Percentiles rank a stretch among this genome's conserved stretches.
These are phyloP conservation scores for Hypholoma fasciculare DNA, from an alignment of 768 basidiomycete species.

Conservation along the genomic window DNA sequence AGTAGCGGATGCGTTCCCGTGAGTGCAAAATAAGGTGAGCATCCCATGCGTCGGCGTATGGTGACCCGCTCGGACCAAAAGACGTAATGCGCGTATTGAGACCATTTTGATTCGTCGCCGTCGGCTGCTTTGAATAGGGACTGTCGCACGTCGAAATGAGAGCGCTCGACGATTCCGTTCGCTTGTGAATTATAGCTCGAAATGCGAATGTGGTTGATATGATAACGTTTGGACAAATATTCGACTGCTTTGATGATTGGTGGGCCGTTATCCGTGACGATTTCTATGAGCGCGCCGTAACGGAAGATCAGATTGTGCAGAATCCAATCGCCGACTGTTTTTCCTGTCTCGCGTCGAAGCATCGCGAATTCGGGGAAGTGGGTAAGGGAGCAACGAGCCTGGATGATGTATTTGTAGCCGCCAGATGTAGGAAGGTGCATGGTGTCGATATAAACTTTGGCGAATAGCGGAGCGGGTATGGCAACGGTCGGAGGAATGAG, in stretches of 20 bases:
- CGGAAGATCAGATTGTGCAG: neutral
- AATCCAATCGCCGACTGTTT: neutral
- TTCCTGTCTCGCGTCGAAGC: neutral
- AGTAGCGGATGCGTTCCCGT: conserved; percentile 31
- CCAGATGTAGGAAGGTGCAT: conserved; percentile 38
- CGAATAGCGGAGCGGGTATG: conserved; percentile 27
- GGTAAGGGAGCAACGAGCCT: conserved; percentile 25
- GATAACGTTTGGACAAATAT: conserved; percentile 5
- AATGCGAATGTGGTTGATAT: conserved; percentile 23
- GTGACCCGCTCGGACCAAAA: conserved; percentile 41
- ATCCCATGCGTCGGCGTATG: conserved; percentile 23
- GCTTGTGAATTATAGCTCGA: conserved; percentile 22
- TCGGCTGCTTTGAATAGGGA: too few species aligned
- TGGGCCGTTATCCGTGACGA: conserved; percentile 40
- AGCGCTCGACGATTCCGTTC: too few species aligned
- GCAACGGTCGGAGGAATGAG: conserved; percentile 24
- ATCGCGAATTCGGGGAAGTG: conserved; percentile 4
- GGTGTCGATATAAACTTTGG: conserved; percentile 36
- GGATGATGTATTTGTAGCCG: conserved; percentile 34
- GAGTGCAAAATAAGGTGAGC: conserved; percentile 31
- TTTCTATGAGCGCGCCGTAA: too few species aligned
- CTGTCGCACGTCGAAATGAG: too few species aligned
- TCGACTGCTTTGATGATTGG: conserved; percentile 13
- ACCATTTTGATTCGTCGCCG: conserved; percentile 37
- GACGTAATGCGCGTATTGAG: conserved; percentile 14